These are phyloP conservation scores for Coemansia sp. DNA, from an alignment of 371 early-diverging fungal genomes.

Conservation along the genomic window DNA sequence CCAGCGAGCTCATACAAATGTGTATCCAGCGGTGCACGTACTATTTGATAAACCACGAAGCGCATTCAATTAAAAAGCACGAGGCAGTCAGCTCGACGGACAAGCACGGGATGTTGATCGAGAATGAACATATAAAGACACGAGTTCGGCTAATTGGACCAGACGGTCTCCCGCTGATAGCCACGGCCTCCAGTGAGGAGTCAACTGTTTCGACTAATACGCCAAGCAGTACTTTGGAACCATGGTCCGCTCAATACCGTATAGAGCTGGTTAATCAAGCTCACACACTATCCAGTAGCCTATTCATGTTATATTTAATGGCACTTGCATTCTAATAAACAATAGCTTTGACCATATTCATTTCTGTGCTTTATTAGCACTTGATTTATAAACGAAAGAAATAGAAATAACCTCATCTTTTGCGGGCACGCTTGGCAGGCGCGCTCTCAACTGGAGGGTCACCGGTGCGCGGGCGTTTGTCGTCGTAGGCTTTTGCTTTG, in stretches of 20 bases:
- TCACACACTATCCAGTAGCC: too few species aligned
- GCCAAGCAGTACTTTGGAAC: background rate
- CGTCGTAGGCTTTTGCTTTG: constrained; percentile 62
- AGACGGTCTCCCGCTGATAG: constrained; percentile 32
- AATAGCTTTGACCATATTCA: too few species aligned
- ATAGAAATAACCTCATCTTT: constrained; percentile 5
- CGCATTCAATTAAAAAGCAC: constrained; percentile 10
- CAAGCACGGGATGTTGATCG: constrained; percentile 17
- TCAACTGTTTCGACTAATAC: background rate
- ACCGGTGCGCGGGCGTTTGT: constrained; percentile 27
- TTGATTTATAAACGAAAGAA: background rate
- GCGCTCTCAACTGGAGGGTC: constrained; percentile 17
- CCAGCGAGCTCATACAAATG: constrained; percentile 37
- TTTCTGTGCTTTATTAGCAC: too few species aligned
- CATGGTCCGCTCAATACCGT: constrained; percentile 1
- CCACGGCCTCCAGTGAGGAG: background rate
- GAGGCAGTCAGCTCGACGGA: constrained; percentile 6
- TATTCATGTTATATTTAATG: too few species aligned
- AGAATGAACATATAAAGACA: constrained; percentile 28
- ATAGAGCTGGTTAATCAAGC: constrained; percentile 12
- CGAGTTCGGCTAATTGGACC: constrained; percentile 43
- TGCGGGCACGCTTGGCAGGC: constrained; percentile 46
- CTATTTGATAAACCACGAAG: constrained; percentile 33
- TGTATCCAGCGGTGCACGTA: constrained; percentile 43
- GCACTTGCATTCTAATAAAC: too few species aligned